Evolutionary conservation across 2,329 filamentous ascomycete species (phyloP), one percentile per base, ranked within the genome.

Genomic region (Alternaria sp.): DNA sequence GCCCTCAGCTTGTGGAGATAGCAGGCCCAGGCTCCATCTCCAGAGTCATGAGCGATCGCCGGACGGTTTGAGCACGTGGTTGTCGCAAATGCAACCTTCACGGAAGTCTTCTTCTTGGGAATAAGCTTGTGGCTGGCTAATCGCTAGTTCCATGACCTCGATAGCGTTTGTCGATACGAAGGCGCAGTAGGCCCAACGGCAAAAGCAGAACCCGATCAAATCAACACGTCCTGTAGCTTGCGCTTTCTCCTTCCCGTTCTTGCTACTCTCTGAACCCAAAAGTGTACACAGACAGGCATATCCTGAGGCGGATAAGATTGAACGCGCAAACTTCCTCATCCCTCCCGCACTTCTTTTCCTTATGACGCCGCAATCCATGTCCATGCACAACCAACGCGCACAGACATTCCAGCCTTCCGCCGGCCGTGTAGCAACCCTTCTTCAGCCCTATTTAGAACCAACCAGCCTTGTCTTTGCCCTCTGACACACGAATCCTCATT

Each of bases 1-100:
- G 29, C 45, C 31, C 13, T 54, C 65, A 83, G 85, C 86, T 97
- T 62, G 92, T 98, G 4, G 95, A 99, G 73, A 88, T 97, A 72
- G 92, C 93, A 36, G 95, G 95, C 24, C 84, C 93, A 67, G 95
- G 95, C 42, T 80, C 91, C 78, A 95, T 99, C 79, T 91, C 93
- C 63, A 87, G 95, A 71, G 92, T 92, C 67, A 97, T 99, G 93
- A 95, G 92, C 40, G 95, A 99, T 83, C 91, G 94, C 82, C 89
- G 95, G 74, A 95, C 90, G 71, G 94, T 96, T 70, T 96, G 81
- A 77, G 58, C 51, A 53, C 49, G 54, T 50, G 44, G 51, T 58
- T 37, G 34, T 41, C n/a, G 33, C 24, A 33, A 31, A n/a, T 21
- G 23, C 29, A 41, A 29, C 11, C 36, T 42, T 45, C 41, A 42